Evolutionary conservation across 345 rosid species (phyloP).

Genomic region (Euphorbia tirucalli): DNA sequence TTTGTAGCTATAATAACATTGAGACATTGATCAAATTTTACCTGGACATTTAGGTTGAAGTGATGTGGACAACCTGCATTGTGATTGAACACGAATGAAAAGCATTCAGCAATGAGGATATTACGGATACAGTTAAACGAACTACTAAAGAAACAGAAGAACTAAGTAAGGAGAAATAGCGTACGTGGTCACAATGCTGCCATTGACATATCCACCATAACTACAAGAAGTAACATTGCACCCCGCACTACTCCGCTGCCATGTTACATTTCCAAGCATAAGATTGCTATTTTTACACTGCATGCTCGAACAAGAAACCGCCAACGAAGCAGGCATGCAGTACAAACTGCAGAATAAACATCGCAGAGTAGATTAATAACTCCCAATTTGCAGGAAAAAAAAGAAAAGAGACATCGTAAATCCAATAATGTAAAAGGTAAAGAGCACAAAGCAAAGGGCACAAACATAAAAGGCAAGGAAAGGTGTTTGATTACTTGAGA

Average conservation of each 20-base stretch:
- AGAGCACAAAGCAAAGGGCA: slow-evolving; percentile 1
- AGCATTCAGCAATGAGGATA: not conserved
- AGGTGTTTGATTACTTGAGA: slow-evolving; percentile 53
- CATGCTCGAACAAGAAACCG: slow-evolving; percentile 96
- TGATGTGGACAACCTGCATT: slow-evolving; percentile 67
- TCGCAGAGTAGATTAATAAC: slow-evolving; percentile 13
- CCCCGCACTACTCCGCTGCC: slow-evolving; percentile 75
- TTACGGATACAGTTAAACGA: not conserved
- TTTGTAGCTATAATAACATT: too few relatives aligned
- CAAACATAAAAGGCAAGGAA: slow-evolving; percentile 12
- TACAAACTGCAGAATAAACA: slow-evolving; percentile 54
- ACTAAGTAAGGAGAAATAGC: slow-evolving; percentile 20
- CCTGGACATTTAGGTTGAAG: slow-evolving; percentile 96
- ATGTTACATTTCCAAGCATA: slow-evolving; percentile 75
- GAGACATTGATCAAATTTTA: slow-evolving; percentile 23
- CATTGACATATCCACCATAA: slow-evolving; percentile 75
- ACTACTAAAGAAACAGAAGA: slow-evolving; percentile 3
- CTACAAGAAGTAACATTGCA: slow-evolving; percentile 81
- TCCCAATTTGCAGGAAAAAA: not conserved
- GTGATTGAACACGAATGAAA: slow-evolving; percentile 2
- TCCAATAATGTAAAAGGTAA: slow-evolving; percentile 3
- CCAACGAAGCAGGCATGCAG: slow-evolving; percentile 84
- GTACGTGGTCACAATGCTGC: slow-evolving; percentile 71
- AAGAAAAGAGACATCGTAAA: too few relatives aligned
- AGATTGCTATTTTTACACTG: slow-evolving; percentile 78